Evolutionary conservation across 495 filamentous ascomycete species (phyloP).

Genomic region (Entonaema liquescens): DNA sequence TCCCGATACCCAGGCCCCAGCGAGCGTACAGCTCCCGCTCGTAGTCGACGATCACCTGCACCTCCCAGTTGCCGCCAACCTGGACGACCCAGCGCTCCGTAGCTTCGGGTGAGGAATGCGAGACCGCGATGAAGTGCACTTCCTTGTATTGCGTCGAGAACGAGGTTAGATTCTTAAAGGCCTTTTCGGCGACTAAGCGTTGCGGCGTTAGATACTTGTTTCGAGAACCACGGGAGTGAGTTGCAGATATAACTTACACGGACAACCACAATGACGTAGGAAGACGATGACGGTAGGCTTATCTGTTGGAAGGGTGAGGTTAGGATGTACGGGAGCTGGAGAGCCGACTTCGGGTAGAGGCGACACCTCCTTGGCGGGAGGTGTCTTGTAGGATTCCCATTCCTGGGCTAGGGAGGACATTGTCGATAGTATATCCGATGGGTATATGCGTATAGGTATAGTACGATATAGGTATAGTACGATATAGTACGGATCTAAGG

Average conservation of each 20-base stretch:
- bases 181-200: constrained; percentile 64
- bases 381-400: constrained; percentile 47
- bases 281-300: constrained; percentile 65
- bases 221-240: not conserved
- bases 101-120: constrained; percentile 59
- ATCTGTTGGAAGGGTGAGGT: constrained; percentile 55
- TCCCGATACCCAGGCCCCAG: constrained; percentile 64
- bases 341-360: constrained; percentile 54
- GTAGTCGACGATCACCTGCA: constrained; percentile 63
- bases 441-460: no score
- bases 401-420: constrained; percentile 34
- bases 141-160: constrained; percentile 56
- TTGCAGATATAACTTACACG: constrained; percentile 53
- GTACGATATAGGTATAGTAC: no score
- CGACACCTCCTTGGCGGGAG: constrained; percentile 43
- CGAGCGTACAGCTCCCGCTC: constrained; percentile 58
- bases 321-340: constrained; percentile 57
- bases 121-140: constrained; percentile 66
- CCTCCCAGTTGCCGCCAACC: constrained; percentile 61
- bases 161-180: constrained; percentile 57
- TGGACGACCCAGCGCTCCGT: constrained; percentile 64
- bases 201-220: not conserved
- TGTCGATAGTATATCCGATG: not conserved
- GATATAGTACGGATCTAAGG: no score
- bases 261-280: constrained; percentile 69